Base-by-base conservation (phyloP, 352 stramenopile genomes). In the Achlya hypogyna region DNA sequence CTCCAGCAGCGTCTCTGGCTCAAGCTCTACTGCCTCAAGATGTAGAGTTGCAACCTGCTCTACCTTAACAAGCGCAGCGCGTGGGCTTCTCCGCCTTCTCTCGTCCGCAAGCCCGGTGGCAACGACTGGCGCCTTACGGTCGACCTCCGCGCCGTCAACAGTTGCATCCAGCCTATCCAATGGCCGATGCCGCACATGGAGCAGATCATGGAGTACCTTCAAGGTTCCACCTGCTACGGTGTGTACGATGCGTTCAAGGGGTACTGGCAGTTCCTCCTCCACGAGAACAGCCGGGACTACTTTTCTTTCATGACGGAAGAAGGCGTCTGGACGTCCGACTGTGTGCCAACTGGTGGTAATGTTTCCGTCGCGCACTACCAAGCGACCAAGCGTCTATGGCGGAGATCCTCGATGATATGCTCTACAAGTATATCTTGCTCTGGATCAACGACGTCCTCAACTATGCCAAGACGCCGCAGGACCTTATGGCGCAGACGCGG, bases 301-400 rank as follows among this genome's bases (percentile, higher is more conserved):
- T 74, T 68, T n/a, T 65, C 70, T 1, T 74, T 75, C 22, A 29
- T 72, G 5, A 77, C 69, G 1, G 70, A 71, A 31, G 29, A 62
- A 1, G 70, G 47, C 2, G 69, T 73, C 4, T 75, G 72, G 27
- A 74, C 69, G 4, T 53, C 66, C 23, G 29, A 54, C 49, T 12
- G 49, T 34, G 49, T 49, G 18, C 49, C 49, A 28, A 54, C 49
- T 34, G 49, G 49, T 16, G 49, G 49, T 34, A 16, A 16, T 34
- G 29, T 54, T 16, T 49, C 6, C 16, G 49, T 54, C 29, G 16
- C 49, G 29, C 49, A 54, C 49, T 6, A 54, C 49, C 49, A 54
- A 54, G 23, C 49, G 49, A 16, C 49, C 49, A 54, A 16, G 23
- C 6, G 16, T 6, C 6, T 34, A 16, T 54, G 49, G 29, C 49